Conservation (phyloP, 805 yeast genomes). For the Lachancea lanzarotensis region DNA sequence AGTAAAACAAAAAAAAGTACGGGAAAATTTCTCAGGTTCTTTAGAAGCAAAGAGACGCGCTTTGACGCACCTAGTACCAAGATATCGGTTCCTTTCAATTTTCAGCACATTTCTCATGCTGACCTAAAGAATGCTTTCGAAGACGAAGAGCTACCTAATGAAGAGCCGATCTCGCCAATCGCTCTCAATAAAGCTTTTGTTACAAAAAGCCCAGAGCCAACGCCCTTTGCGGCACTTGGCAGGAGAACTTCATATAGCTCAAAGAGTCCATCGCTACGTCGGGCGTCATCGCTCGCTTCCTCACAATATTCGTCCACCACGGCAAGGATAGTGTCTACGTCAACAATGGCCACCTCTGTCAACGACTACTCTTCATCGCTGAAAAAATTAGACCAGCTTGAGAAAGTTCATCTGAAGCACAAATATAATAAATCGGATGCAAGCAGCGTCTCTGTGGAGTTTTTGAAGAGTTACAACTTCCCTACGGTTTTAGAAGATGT, state of each 20-base stretch:
- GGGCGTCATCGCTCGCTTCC: slow-evolving; percentile 5
- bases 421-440: slow-evolving; percentile 14
- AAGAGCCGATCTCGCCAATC: slow-evolving; percentile 4
- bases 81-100: slow-evolving; percentile 36
- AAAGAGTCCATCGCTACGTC: slow-evolving; percentile 1
- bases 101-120: slow-evolving; percentile 38
- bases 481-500: slow-evolving; percentile 27
- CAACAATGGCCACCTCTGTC: slow-evolving; percentile 28
- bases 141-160: slow-evolving; percentile 6
- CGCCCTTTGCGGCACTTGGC: not conserved
- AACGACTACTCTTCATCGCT: slow-evolving; percentile 13
- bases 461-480: slow-evolving; percentile 24
- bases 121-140: slow-evolving; percentile 17
- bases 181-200: slow-evolving; percentile 10
- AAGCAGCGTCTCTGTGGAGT: slow-evolving; percentile 22
- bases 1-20: slow-evolving; percentile 13
- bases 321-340: slow-evolving; percentile 22
- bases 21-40: slow-evolving; percentile 26
- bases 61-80: slow-evolving; percentile 12
- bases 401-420: slow-evolving; percentile 14
- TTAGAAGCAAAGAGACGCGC: slow-evolving; percentile 21
- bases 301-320: slow-evolving; percentile 6
- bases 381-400: slow-evolving; percentile 13
- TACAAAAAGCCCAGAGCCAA: slow-evolving; percentile 7
- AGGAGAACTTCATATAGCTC: slow-evolving; percentile 3